Percentiles rank a stretch among this genome's conserved stretches.
These are phyloP conservation scores for Phanerochaete sordida DNA, from an alignment of 768 basidiomycete genomes.

Conservation along the genomic window DNA sequence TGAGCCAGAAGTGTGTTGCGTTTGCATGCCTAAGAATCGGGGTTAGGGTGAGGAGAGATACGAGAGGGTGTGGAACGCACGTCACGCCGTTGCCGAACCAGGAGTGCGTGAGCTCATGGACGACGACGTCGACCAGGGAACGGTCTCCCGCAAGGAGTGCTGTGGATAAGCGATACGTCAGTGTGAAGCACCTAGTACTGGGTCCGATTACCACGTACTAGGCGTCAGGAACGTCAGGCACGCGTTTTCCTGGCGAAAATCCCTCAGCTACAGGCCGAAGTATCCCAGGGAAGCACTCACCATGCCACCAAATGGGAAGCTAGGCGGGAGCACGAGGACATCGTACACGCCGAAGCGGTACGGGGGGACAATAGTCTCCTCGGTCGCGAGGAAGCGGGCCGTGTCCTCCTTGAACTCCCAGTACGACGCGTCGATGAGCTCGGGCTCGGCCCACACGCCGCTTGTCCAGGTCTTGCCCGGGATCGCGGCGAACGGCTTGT, in stretches of 20 bases:
- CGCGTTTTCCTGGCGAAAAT: conserved; percentile 68
- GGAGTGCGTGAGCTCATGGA: conserved; percentile 83
- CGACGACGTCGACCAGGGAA: conserved; percentile 78
- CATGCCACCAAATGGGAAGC: conserved; percentile 94
- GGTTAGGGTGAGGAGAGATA: not conserved
- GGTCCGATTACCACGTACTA: too few species aligned
- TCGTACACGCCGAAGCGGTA: conserved; percentile 91
- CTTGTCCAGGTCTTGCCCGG: conserved; percentile 72
- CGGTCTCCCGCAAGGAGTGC: conserved; percentile 87
- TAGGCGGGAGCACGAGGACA: conserved; percentile 81
- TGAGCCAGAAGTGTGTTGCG: conserved; percentile 83
- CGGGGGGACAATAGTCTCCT: conserved; percentile 68
- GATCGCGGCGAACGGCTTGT: conserved; percentile 57
- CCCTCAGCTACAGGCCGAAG: too few species aligned
- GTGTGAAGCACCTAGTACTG: too few species aligned
- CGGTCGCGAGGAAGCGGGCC: conserved; percentile 73
- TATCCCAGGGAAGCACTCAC: conserved; percentile 32
- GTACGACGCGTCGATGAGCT: conserved; percentile 68
- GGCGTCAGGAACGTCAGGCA: conserved; percentile 88
- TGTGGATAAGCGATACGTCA: conserved; percentile 17
- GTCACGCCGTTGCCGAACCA: conserved; percentile 94
- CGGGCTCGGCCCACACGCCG: conserved; percentile 92
- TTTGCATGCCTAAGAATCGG: conserved; percentile 50
- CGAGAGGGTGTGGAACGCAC: conserved; percentile 36
- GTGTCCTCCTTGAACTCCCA: conserved; percentile 92